Base-by-base conservation (phyloP, 1,139 yeast genomes). In the Diutina scorzettiae region DNA sequence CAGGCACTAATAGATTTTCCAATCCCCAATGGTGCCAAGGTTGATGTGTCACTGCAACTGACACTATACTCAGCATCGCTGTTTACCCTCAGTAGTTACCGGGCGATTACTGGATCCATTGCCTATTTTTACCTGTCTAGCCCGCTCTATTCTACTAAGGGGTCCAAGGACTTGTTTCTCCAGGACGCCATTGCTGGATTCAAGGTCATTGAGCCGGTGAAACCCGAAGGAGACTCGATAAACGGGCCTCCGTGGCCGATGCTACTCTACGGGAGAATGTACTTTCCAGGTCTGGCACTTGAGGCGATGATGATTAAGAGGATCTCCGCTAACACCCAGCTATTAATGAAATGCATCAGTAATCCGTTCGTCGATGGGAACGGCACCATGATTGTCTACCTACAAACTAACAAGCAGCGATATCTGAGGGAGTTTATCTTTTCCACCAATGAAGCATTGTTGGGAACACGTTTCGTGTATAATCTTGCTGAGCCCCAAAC, bases 301-400 rank as follows among this genome's bases (percentile, higher is more conserved):
- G 98, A 91, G 57, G 96, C 96, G 1, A 81, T 91, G 93, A 53
- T 80, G 9, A 77, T 89, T 33, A 77, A 83, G 47, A 66, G 87
- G 44, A 52, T 86, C 33, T 62, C 81, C 3, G 60, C 71, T 16
- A 64, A 68, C 44, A 63, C 87, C 11, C 95, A 86, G 52, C 49
- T 86, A 27, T 62, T 82, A 42, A 62, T 86, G 25, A 84, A 83
- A 51, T 83, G 94, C 54, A 77, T 86, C 39, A 81, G 82, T 52
- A 82, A 78, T 52, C 78, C 84, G 18, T 73, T 75, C 24, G 63
- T 82, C 25, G 72, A 71, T 41, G 60, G 65, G 42, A 71, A 72
- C 47, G 73, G 77, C 2, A 71, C 76, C 19, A 59, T 86, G 63
- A 85, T 95, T 1, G 59, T 82, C 20, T 81, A 81, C 48, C 67